Base-by-base conservation (phyloP, 805 yeast species). In the Candida anglica region DNA sequence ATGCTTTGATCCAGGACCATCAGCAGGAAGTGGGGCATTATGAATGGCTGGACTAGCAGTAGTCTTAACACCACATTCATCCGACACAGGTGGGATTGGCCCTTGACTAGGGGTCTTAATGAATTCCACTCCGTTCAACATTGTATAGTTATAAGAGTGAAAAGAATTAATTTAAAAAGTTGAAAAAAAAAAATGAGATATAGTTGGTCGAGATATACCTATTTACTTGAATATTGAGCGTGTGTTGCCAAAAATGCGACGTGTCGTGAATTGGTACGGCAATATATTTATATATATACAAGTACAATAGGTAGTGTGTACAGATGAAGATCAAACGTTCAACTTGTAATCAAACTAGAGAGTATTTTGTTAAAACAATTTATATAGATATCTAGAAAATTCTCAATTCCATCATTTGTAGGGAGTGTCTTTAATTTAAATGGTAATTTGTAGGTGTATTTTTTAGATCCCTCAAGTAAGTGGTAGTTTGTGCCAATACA, bases 21-120 rank as follows among this genome's bases (percentile, higher is more conserved):
- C 96, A 4, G 95, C 95, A 18, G 95, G 89, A 41, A 86, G 67
- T 8, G 88, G 88, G 2, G 91, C 95, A 55, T 87, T 87, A 52
- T 81, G 77, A 54, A 87, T 86, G 6, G 89, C 68, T 18, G 95
- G 94, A 18, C 67, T 58, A 23, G 50, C 62, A 26, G 69, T 57
- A 38, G 71, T 64, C 40, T 47, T 40, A 17, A 66, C 52, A 4
- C 73, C 73, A 37, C 54, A 50, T 31, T 50, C 56, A 34, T 47
- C 53, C 30, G 52, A 43, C 11, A 62, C 60, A 21, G 61, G 53
- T 14, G 55, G 49, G 33, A 54, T 58, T 28, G 55, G 53, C 9
- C 53, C 57, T 20, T 38, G 45, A 23, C 31, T 48, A 3, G 87
- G 87, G 11, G 91, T 82, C 49, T 73, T 66, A 52, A 71, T 70